phyloP scores from a whole-genome alignment of 1,284 basidiomycete species.

The Mrakiaceae sp. region DNA sequence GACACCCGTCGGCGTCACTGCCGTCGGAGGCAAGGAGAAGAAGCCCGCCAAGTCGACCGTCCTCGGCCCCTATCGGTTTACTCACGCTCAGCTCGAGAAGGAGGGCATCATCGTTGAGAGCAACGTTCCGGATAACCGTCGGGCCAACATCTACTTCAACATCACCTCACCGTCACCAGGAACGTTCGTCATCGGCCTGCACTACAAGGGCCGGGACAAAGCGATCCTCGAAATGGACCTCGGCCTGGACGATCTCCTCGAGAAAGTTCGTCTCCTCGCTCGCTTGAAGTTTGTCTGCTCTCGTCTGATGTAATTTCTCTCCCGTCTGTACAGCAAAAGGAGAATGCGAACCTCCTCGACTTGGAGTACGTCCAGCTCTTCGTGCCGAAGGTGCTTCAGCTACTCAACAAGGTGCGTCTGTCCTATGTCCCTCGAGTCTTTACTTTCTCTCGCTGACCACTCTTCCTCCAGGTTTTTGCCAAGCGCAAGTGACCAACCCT shows the following conservation, averaged over 20 bases:
- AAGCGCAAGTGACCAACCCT: conserved; percentile 14
- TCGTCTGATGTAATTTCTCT: not conserved
- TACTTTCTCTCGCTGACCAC: too few relatives aligned
- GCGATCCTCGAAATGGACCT: conserved; percentile 99
- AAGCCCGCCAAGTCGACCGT: conserved; percentile 74
- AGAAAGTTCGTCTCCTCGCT: conserved; percentile 55
- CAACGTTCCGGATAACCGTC: conserved; percentile 93
- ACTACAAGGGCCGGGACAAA: conserved; percentile 98
- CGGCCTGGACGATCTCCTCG: conserved; percentile 95
- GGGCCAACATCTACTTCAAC: conserved; percentile 97
- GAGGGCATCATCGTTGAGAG: conserved; percentile 99
- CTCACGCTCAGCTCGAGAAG: conserved; percentile 95
- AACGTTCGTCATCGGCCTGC: conserved; percentile 95
- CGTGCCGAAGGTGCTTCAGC: conserved; percentile 82
- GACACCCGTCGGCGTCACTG: conserved; percentile 79
- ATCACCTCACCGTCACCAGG: conserved; percentile 95
- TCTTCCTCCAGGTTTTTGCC: conserved; percentile 2
- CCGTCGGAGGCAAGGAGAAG: conserved; percentile 94
- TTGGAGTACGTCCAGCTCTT: conserved; percentile 96
- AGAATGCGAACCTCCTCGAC: conserved; percentile 89
- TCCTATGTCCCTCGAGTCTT: too few relatives aligned
- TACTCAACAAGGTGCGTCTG: conserved; percentile 67
- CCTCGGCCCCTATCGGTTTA: conserved; percentile 91
- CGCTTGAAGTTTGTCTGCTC: not conserved
- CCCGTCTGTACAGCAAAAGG: conserved; percentile 68